These are phyloP conservation scores for Arachnomyces sp. DNA, from an alignment of 2,329 filamentous ascomycete genomes.

Conservation along the genomic window DNA sequence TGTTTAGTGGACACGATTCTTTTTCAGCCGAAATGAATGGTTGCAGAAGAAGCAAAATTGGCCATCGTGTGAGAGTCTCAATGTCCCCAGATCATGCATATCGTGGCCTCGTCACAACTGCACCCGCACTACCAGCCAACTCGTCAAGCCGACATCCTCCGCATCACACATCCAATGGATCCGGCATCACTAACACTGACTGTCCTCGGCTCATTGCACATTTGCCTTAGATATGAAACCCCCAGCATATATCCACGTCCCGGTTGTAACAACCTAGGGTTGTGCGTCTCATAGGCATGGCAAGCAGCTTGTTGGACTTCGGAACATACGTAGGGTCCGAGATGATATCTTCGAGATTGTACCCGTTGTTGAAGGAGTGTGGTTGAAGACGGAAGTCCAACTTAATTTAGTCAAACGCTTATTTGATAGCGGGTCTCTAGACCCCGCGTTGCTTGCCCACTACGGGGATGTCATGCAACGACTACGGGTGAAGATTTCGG, in stretches of 20 bases:
- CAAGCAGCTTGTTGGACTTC: constrained; percentile 2
- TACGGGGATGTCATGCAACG: constrained; percentile 5
- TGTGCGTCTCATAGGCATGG: constrained; percentile 7
- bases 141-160: too few relatives aligned
- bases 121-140: too few relatives aligned
- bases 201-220: constrained; percentile 11
- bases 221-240: constrained; percentile 11
- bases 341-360: constrained; percentile 11
- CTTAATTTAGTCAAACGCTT: constrained; percentile 17
- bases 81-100: too few relatives aligned
- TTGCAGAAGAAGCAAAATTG: too few relatives aligned
- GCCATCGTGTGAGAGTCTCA: too few relatives aligned
- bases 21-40: too few relatives aligned
- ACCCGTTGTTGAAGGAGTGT: constrained; percentile 13
- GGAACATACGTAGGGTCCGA: constrained; percentile 13
- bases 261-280: not conserved
- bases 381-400: constrained; percentile 17
- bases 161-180: too few relatives aligned
- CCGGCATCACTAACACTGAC: constrained; percentile 7
- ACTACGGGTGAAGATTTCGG: constrained; percentile 5
- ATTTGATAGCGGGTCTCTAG: constrained; percentile 7
- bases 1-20: too few relatives aligned
- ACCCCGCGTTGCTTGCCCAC: constrained; percentile 7
- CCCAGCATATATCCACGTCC: not conserved
- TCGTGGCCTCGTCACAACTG: too few relatives aligned